Percentiles rank a stretch among this genome's conserved stretches.
phyloP scores from a whole-genome alignment of 73 alveolate species.

The Paraurostyla sp. region DNA sequence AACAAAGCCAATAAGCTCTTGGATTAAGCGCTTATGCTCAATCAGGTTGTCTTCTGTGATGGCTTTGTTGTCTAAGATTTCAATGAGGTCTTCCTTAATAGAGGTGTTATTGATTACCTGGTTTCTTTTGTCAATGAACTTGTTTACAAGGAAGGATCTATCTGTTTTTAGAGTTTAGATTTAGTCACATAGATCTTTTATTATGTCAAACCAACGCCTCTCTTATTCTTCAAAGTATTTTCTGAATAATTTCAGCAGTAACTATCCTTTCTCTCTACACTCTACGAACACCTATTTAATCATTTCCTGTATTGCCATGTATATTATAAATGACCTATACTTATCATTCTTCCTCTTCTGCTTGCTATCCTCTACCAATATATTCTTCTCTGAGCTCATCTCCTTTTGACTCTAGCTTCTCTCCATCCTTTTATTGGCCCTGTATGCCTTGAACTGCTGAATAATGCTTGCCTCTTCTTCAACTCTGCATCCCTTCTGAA shows the following conservation, averaged over 20 bases:
- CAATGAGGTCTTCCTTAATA: not conserved
- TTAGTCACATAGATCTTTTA: not conserved
- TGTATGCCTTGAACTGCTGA: slow-evolving; percentile 20
- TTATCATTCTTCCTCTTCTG: not conserved
- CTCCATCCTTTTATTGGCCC: not conserved
- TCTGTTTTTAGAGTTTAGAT: slow-evolving; percentile 18
- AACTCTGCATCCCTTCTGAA: not conserved
- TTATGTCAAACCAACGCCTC: slow-evolving; percentile 11
- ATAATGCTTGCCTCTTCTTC: slow-evolving; percentile 22
- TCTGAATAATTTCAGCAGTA: slow-evolving; percentile 25
- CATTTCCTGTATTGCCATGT: slow-evolving; percentile 53
- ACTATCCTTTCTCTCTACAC: slow-evolving; percentile 35
- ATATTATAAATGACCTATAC: slow-evolving; percentile 29
- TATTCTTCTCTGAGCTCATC: not conserved
- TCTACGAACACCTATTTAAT: slow-evolving; percentile 29
- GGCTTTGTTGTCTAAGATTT: not conserved
- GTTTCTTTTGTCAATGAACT: slow-evolving; percentile 23
- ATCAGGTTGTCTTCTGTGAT: slow-evolving; percentile 21
- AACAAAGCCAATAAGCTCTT: slow-evolving; percentile 42
- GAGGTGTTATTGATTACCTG: not conserved
- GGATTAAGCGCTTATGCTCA: slow-evolving; percentile 32
- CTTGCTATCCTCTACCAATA: not conserved
- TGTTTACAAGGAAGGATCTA: not conserved
- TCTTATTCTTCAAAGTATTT: slow-evolving; percentile 48
- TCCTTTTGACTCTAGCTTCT: not conserved